Conservation (phyloP, 148 eudicot species). For the Silene uniflora region DNA sequence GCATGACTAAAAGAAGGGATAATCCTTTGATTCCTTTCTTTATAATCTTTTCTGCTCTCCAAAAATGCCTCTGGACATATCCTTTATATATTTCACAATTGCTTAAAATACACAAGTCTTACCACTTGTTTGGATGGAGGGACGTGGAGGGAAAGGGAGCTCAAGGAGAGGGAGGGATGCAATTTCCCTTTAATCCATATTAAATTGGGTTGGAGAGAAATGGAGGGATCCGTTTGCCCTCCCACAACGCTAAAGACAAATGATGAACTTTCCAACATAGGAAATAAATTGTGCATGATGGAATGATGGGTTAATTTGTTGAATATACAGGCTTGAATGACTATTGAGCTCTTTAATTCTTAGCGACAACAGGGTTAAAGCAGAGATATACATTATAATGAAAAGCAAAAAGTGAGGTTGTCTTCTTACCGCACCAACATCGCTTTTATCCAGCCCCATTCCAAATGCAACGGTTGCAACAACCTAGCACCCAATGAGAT, state of each 20-base stretch:
- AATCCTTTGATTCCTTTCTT: background rate
- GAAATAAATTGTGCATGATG: background rate
- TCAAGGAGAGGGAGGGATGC: too few species aligned
- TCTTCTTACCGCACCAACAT: constrained; percentile 92
- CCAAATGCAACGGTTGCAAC: constrained; percentile 99
- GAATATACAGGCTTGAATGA: background rate
- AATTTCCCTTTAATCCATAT: too few species aligned
- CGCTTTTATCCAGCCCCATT: constrained; percentile 98
- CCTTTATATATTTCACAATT: background rate
- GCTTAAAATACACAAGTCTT: background rate
- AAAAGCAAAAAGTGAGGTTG: background rate
- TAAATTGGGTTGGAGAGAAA: too few species aligned
- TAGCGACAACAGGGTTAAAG: background rate
- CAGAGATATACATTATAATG: background rate
- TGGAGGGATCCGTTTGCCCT: too few species aligned
- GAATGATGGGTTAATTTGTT: background rate
- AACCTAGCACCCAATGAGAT: constrained; percentile 45
- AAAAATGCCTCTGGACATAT: background rate
- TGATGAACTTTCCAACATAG: too few species aligned
- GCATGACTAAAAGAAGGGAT: background rate
- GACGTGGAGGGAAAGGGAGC: too few species aligned
- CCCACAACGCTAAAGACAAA: too few species aligned
- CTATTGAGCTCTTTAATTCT: background rate
- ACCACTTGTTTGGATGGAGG: too few species aligned
- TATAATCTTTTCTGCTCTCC: background rate